phyloP scores from a whole-genome alignment of 345 rosid species.

The Limnanthes douglasii region DNA sequence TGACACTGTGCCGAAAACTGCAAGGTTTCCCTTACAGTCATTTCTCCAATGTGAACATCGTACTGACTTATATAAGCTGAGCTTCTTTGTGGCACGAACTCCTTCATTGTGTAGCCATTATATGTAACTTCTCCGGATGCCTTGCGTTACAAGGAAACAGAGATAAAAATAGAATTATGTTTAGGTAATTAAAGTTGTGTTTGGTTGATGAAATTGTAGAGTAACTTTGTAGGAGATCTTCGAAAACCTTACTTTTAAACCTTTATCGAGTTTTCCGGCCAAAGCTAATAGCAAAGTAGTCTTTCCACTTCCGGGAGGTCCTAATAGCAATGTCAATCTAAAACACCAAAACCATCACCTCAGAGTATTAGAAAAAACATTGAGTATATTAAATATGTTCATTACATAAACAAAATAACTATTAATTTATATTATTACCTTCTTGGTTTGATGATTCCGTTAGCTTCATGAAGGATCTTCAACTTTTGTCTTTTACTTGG shows the following conservation, averaged over 20 bases:
- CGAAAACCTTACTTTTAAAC: conserved; percentile 19
- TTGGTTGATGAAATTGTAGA: too few species aligned
- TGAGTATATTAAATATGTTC: too few species aligned
- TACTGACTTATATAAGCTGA: conserved; percentile 42
- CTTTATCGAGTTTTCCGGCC: conserved; percentile 16
- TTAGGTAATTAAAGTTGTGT: not conserved
- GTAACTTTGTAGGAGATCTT: not conserved
- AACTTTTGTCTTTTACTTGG: conserved; percentile 20
- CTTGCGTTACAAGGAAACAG: conserved; percentile 5
- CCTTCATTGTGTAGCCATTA: conserved; percentile 27
- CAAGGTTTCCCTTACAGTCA: conserved; percentile 53
- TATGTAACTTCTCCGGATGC: conserved; percentile 18
- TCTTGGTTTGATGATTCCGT: conserved; percentile 58
- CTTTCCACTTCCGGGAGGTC: conserved; percentile 26
- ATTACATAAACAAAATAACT: too few species aligned
- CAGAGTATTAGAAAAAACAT: too few species aligned
- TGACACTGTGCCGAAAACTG: conserved; percentile 47
- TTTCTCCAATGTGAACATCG: conserved; percentile 35
- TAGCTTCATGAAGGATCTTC: conserved; percentile 36
- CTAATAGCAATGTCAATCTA: conserved; percentile 22
- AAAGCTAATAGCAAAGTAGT: conserved; percentile 19
- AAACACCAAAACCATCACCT: too few species aligned
- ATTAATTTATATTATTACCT: too few species aligned
- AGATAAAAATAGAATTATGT: conserved; percentile 5
- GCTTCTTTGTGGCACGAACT: conserved; percentile 40